A percentile compares a stretch with the other conserved stretches of the same genome.
Evolutionary conservation across 1,139 yeast species (phyloP).

Genomic region (Hyphopichia pseudoburtonii): DNA sequence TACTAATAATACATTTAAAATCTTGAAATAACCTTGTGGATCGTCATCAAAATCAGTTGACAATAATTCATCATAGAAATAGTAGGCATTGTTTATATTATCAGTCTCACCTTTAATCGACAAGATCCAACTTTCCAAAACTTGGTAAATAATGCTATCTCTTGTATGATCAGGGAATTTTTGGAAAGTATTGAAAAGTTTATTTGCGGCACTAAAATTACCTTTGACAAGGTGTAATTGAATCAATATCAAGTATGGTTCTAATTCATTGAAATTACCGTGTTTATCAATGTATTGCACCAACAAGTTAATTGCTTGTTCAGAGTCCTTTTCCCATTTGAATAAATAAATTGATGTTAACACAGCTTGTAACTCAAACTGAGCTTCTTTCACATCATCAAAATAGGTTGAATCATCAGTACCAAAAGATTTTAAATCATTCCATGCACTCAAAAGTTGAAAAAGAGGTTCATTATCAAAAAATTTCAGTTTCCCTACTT

Average conservation of each 20-base stretch:
- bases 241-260: constrained; percentile 43
- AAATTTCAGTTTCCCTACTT: constrained; percentile 33
- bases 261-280: constrained; percentile 32
- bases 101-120: constrained; percentile 57
- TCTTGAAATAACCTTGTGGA: constrained; percentile 33
- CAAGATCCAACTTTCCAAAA: constrained; percentile 67
- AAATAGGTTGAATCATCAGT: constrained; percentile 37
- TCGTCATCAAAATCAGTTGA: constrained; percentile 46
- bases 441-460: constrained; percentile 43
- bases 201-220: constrained; percentile 35
- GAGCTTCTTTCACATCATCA: constrained; percentile 36
- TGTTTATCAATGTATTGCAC: constrained; percentile 21
- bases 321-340: constrained; percentile 36
- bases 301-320: constrained; percentile 39
- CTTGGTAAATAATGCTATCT: constrained; percentile 66
- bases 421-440: constrained; percentile 45
- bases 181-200: constrained; percentile 33
- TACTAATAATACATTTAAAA: constrained; percentile 39
- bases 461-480: constrained; percentile 40
- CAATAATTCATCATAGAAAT: constrained; percentile 72
- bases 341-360: constrained; percentile 45
- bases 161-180: constrained; percentile 50
- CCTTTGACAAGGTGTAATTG: constrained; percentile 46
- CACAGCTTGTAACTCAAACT: constrained; percentile 42
- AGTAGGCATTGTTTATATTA: constrained; percentile 60